Conservation (phyloP, 2,329 filamentous ascomycete genomes). For the Xylariales sp. region DNA sequence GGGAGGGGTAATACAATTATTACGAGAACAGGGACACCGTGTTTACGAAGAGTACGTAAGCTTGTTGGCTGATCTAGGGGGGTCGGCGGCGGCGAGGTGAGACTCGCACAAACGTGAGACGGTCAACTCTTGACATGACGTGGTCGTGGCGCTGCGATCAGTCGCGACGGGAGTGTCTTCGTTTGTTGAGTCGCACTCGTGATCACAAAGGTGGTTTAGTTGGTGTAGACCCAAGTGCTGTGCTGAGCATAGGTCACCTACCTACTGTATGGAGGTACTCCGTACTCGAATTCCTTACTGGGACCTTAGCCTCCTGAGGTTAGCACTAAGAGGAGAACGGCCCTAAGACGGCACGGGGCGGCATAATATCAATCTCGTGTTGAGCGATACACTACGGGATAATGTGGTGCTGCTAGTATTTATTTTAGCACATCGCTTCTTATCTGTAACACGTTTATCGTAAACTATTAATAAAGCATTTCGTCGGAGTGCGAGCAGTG, state of each 20-base stretch:
- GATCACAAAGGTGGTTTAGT: too few species aligned
- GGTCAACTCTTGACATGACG: not conserved
- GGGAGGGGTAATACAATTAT: not conserved
- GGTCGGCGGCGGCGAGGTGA: not conserved
- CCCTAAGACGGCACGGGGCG: not conserved
- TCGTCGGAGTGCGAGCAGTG: too few species aligned
- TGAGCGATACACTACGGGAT: not conserved
- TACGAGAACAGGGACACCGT: not conserved
- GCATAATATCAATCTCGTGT: constrained; percentile 7
- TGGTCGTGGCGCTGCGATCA: not conserved
- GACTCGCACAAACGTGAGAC: constrained; percentile 1
- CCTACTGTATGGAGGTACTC: too few species aligned
- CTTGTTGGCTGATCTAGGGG: not conserved
- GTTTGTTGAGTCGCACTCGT: too few species aligned
- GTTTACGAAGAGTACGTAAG: not conserved
- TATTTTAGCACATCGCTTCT: too few species aligned
- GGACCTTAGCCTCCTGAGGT: not conserved
- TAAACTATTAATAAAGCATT: too few species aligned
- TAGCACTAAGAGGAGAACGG: not conserved
- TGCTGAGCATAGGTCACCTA: too few species aligned
- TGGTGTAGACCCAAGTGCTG: too few species aligned
- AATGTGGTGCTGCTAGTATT: too few species aligned
- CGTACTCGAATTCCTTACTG: too few species aligned
- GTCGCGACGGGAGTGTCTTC: too few species aligned
- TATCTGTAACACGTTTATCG: too few species aligned